Evolutionary conservation across 306 rosid species (phyloP).

Genomic region (Trifolium dubium): DNA sequence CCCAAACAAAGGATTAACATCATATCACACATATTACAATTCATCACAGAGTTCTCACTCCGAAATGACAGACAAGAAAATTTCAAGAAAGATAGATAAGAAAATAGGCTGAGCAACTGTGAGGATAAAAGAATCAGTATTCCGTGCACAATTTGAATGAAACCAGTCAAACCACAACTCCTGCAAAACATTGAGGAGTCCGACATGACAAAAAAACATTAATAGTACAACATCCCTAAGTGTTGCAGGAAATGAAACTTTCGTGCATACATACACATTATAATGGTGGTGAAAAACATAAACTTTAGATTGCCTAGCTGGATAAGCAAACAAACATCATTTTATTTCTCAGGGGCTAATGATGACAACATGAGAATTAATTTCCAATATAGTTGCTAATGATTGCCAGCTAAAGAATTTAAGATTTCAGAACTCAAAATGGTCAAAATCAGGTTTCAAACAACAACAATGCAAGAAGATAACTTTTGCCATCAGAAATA

Average conservation of each 20-base stretch:
- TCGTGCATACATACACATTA: neutral
- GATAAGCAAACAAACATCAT: neutral
- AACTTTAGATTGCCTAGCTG: neutral
- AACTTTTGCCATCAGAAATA: too few species aligned
- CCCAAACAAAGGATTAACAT: neutral
- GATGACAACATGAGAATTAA: too few species aligned
- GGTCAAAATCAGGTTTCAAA: too few species aligned
- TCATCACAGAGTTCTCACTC: neutral
- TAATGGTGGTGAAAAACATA: neutral
- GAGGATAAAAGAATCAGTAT: neutral
- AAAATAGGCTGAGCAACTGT: neutral
- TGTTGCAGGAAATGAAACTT: slow-evolving; percentile 3
- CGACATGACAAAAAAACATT: neutral
- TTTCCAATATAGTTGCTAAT: too few species aligned
- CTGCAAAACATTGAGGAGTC: neutral
- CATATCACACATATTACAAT: neutral
- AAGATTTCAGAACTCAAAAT: too few species aligned
- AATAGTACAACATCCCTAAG: neutral
- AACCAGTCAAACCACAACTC: neutral
- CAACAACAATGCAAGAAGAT: too few species aligned
- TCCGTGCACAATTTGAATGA: neutral
- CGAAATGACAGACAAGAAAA: neutral
- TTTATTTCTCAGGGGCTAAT: too few species aligned
- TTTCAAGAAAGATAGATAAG: neutral
- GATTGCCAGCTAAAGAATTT: too few species aligned